Evolutionary conservation across 2,329 filamentous ascomycete genomes (phyloP).

Genomic region (Verruconis gallopava): DNA sequence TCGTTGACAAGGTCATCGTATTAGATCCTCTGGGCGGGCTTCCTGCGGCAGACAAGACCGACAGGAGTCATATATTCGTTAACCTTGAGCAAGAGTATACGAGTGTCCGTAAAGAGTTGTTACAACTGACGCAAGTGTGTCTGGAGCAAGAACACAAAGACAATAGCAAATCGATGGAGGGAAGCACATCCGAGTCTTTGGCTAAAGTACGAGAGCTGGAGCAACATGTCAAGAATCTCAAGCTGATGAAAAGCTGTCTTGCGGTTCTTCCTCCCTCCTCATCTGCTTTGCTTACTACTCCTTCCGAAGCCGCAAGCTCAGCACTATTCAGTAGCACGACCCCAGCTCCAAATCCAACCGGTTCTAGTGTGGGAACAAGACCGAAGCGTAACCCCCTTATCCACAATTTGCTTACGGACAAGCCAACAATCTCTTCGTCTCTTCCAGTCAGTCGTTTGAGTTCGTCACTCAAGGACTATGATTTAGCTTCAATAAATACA

Average conservation of each 20-base stretch:
- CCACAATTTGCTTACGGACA: slow-evolving; percentile 91
- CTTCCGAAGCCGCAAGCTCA: slow-evolving; percentile 62
- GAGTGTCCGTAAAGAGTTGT: slow-evolving; percentile 51
- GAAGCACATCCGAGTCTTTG: slow-evolving; percentile 9
- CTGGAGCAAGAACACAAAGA: slow-evolving; percentile 12
- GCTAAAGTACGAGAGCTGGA: not conserved
- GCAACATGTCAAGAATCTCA: slow-evolving; percentile 55
- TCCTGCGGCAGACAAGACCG: slow-evolving; percentile 49
- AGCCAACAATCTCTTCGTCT: slow-evolving; percentile 83
- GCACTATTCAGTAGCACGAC: slow-evolving; percentile 16
- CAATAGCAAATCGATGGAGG: not conserved
- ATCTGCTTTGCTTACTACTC: slow-evolving; percentile 80
- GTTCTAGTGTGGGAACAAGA: slow-evolving; percentile 40
- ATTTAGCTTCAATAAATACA: slow-evolving; percentile 15
- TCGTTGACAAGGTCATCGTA: slow-evolving; percentile 73
- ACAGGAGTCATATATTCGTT: slow-evolving; percentile 66
- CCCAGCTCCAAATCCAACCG: slow-evolving; percentile 13
- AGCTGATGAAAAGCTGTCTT: slow-evolving; percentile 56
- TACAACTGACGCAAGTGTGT: slow-evolving; percentile 14
- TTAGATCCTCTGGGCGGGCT: slow-evolving; percentile 80
- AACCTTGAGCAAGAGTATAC: slow-evolving; percentile 87
- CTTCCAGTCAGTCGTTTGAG: slow-evolving; percentile 58
- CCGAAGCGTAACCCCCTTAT: slow-evolving; percentile 72
- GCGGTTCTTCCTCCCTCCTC: slow-evolving; percentile 69
- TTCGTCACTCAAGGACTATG: slow-evolving; percentile 15